Conservation (phyloP, 495 filamentous ascomycete genomes). For the Annulohypoxylon bovei region DNA sequence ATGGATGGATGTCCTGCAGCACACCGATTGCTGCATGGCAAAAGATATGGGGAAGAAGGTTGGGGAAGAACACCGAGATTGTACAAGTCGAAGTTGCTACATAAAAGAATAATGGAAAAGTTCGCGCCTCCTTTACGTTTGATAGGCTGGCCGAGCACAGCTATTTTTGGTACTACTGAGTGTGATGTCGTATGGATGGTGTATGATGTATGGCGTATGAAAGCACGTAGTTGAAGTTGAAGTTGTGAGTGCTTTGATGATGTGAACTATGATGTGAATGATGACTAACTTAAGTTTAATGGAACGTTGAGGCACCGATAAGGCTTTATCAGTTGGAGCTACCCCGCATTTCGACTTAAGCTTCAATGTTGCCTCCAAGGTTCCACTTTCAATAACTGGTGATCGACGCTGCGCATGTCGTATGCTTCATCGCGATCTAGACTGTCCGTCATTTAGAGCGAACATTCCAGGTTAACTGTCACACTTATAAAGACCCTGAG, state of each 20-base stretch:
- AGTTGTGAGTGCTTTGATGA: slow-evolving; percentile 1
- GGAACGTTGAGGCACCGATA: slow-evolving; percentile 17
- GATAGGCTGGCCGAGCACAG: neutral
- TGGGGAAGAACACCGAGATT: slow-evolving; percentile 12
- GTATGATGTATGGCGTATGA: neutral
- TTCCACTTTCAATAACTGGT: slow-evolving; percentile 17
- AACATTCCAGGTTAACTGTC: slow-evolving; percentile 19
- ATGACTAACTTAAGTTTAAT: slow-evolving; percentile 2
- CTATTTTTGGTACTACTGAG: neutral
- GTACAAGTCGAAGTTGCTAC: slow-evolving; percentile 9
- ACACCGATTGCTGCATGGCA: slow-evolving; percentile 1
- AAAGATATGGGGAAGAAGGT: slow-evolving; percentile 3
- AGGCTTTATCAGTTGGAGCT: slow-evolving; percentile 31
- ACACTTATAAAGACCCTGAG: slow-evolving; percentile 12
- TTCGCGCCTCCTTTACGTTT: neutral
- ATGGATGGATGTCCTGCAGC: neutral
- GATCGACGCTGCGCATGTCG: slow-evolving; percentile 35
- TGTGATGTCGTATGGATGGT: neutral
- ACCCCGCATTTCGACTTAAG: slow-evolving; percentile 31
- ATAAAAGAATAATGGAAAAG: slow-evolving; percentile 17
- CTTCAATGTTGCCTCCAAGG: neutral
- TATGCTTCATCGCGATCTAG: slow-evolving; percentile 41
- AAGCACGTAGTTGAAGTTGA: neutral
- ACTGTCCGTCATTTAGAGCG: neutral
- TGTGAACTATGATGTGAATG: slow-evolving; percentile 8